These are phyloP conservation scores for Potentilla sterilis DNA, from an alignment of 306 rosid genomes.

Conservation along the genomic window DNA sequence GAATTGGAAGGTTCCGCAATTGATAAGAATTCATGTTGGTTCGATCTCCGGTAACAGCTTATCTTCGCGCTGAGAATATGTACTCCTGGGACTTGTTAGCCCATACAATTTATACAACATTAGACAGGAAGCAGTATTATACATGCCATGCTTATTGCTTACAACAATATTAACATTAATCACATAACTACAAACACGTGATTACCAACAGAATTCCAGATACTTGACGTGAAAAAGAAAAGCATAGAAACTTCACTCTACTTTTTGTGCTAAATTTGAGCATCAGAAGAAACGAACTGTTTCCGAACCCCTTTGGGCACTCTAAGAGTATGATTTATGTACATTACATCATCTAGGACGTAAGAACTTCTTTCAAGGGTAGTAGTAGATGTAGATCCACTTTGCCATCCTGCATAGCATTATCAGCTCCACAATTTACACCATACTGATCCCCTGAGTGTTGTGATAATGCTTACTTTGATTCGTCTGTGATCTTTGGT, in stretches of 20 bases:
- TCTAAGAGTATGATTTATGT: conserved; percentile 42
- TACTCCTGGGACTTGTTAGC: neutral
- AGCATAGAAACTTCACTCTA: conserved; percentile 22
- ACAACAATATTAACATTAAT: conserved; percentile 16
- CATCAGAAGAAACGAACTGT: conserved; percentile 27
- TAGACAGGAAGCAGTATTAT: neutral
- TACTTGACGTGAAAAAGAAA: neutral
- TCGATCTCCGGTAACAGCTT: neutral
- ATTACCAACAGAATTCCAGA: conserved; percentile 17
- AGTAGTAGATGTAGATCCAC: conserved; percentile 7
- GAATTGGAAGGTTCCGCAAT: neutral
- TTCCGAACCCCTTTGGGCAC: conserved; percentile 50
- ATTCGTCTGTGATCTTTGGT: conserved; percentile 27
- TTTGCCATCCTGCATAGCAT: conserved; percentile 12
- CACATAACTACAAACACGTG: conserved; percentile 15
- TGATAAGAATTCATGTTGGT: neutral
- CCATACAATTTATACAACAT: neutral
- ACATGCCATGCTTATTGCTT: conserved; percentile 14
- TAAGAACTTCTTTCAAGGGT: conserved; percentile 25
- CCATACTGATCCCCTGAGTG: conserved; percentile 19
- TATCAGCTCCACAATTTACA: conserved; percentile 14
- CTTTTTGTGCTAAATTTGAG: conserved; percentile 27
- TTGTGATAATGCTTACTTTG: conserved; percentile 4
- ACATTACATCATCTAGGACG: conserved; percentile 32
- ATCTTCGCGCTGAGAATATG: neutral